phyloP scores from a whole-genome alignment of 352 stramenopile genomes.

The Phytopythium delawarense region DNA sequence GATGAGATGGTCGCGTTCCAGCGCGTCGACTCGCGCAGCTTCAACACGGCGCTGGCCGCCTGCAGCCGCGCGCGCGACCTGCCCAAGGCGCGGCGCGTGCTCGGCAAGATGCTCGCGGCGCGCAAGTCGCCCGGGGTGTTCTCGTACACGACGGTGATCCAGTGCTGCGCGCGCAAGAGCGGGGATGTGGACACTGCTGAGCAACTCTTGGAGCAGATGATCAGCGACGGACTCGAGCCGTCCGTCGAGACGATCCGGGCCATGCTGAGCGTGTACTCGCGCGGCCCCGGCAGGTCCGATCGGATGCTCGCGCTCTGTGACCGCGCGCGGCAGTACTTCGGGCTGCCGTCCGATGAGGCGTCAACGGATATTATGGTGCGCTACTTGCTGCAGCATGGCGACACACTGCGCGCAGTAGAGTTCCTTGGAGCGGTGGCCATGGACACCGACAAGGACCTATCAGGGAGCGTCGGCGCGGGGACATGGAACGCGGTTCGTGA shows the following conservation, averaged over 20 bases:
- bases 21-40: constrained; percentile 42
- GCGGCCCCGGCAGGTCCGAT: constrained; percentile 27
- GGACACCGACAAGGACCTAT: neutral
- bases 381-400: constrained; percentile 37
- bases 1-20: constrained; percentile 40
- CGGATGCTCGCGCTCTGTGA: constrained; percentile 27
- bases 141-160: constrained; percentile 60
- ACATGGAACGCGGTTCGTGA: constrained; percentile 46
- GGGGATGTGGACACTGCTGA: constrained; percentile 30
- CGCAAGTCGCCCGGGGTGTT: constrained; percentile 26
- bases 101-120: constrained; percentile 38
- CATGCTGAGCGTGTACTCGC: constrained; percentile 58
- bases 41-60: constrained; percentile 66
- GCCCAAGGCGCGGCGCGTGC: constrained; percentile 25
- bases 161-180: constrained; percentile 46
- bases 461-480: constrained; percentile 5
- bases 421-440: constrained; percentile 12
- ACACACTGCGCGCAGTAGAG: constrained; percentile 16
- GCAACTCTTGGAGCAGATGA: constrained; percentile 42
- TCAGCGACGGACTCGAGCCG: constrained; percentile 28
- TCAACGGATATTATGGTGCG: constrained; percentile 40
- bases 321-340: constrained; percentile 28
- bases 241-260: constrained; percentile 46
- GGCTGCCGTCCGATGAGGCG: constrained; percentile 31
- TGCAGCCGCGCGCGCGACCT: constrained; percentile 49